phyloP scores from a whole-genome alignment of 805 yeast species.

The Teunomyces panamensis region DNA sequence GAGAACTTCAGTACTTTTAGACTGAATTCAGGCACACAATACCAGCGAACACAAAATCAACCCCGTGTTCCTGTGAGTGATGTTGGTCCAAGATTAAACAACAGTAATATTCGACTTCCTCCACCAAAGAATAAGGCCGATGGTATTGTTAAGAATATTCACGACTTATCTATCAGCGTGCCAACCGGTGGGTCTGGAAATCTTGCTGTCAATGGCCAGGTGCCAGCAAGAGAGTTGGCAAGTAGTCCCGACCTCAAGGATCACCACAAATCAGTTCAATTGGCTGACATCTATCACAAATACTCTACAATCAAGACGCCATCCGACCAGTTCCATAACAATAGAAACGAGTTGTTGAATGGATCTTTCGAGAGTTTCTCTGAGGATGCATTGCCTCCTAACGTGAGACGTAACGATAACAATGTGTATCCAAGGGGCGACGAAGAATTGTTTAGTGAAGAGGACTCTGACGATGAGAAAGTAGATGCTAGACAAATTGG shows the following conservation, averaged over 20 bases:
- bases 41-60: not conserved
- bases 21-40: not conserved
- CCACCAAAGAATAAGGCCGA: not conserved
- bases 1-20: not conserved
- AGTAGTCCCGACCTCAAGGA: conserved; percentile 7
- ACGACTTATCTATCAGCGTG: conserved; percentile 4
- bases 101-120: not conserved
- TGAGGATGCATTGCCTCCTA: conserved; percentile 33
- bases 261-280: conserved; percentile 35
- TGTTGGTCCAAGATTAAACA: not conserved
- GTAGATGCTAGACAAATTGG: conserved; percentile 22
- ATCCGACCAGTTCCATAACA: conserved; percentile 34
- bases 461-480: conserved; percentile 16
- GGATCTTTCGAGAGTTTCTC: conserved; percentile 34
- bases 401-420: conserved; percentile 27
- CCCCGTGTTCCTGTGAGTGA: not conserved
- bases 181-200: not conserved
- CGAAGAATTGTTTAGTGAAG: conserved; percentile 35
- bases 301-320: conserved; percentile 39
- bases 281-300: conserved; percentile 43
- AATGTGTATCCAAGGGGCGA: conserved; percentile 36
- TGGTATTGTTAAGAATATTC: not conserved
- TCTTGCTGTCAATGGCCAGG: not conserved
- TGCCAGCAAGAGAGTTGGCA: too few relatives aligned
- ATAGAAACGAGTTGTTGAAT: conserved; percentile 35